Conservation (phyloP, 306 rosid genomes). For the Cicer bijugum region DNA sequence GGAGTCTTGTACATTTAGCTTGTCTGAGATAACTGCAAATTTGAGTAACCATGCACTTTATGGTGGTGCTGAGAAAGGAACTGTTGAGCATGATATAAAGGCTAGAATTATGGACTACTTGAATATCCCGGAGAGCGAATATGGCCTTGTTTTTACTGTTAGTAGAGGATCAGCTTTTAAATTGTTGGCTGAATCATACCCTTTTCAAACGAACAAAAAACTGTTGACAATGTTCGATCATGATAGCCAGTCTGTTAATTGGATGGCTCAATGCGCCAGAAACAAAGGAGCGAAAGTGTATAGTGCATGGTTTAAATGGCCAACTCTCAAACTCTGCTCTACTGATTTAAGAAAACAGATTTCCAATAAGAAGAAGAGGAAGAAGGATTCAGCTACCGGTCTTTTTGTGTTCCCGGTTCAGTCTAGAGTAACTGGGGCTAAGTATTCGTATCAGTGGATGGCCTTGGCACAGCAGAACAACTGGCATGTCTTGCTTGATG, state of each 20-base stretch:
- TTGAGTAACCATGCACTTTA: conserved; percentile 90
- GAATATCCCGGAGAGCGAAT: conserved; percentile 94
- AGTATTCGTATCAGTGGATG: conserved; percentile 99
- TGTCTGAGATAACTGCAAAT: conserved; percentile 95
- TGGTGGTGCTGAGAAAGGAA: conserved; percentile 91
- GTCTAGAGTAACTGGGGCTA: conserved; percentile 95
- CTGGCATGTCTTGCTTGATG: conserved; percentile 97
- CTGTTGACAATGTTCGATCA: conserved; percentile 94
- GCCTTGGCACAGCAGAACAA: conserved; percentile 96
- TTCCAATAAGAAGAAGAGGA: conserved; percentile 81
- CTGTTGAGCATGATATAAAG: conserved; percentile 87
- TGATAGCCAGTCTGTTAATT: conserved; percentile 91
- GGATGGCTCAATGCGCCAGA: conserved; percentile 94
- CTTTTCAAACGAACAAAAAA: conserved; percentile 87
- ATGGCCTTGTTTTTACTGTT: conserved; percentile 96
- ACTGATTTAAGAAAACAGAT: conserved; percentile 95
- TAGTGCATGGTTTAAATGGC: conserved; percentile 99
- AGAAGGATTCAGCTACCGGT: conserved; percentile 88
- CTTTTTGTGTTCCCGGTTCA: conserved; percentile 97
- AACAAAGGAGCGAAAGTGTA: conserved; percentile 90
- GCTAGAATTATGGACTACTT: conserved; percentile 85
- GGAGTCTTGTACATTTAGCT: conserved; percentile 96
- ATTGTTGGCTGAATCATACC: conserved; percentile 87
- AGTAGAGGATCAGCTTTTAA: conserved; percentile 95
- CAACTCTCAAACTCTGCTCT: conserved; percentile 91